Evolutionary conservation across 805 yeast genomes (phyloP).

Genomic region (Isabelozyma gotoi): DNA sequence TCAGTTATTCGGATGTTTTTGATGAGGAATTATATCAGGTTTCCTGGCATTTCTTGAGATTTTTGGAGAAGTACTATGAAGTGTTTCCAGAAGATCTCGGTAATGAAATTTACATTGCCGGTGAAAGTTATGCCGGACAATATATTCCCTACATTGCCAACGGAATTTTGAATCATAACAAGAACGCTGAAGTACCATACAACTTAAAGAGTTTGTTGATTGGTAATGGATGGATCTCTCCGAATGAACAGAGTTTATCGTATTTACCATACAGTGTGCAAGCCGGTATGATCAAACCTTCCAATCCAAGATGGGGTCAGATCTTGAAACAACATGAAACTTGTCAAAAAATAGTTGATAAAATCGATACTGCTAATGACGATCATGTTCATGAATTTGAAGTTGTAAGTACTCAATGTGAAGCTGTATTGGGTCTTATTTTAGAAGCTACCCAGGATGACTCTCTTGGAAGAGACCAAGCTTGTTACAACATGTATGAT

Average conservation of each 20-base stretch:
- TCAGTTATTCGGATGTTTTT: constrained; percentile 60
- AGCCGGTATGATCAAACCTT: constrained; percentile 50
- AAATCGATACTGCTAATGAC: constrained; percentile 16
- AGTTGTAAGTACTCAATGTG: constrained; percentile 42
- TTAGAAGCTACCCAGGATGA: constrained; percentile 29
- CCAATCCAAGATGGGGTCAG: constrained; percentile 36
- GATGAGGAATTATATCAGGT: constrained; percentile 57
- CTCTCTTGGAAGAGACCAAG: constrained; percentile 33
- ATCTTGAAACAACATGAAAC: constrained; percentile 52
- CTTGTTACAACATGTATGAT: constrained; percentile 85
- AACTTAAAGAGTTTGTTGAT: constrained; percentile 68
- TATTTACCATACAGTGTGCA: constrained; percentile 70
- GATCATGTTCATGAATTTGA: constrained; percentile 16
- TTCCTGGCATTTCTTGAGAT: constrained; percentile 59
- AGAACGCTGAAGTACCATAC: constrained; percentile 18
- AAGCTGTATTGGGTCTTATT: constrained; percentile 41
- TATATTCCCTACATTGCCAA: constrained; percentile 86
- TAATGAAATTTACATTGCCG: constrained; percentile 77
- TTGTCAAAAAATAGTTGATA: constrained; percentile 57
- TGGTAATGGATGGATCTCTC: constrained; percentile 96
- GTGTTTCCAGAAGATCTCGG: constrained; percentile 4
- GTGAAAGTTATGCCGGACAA: constrained; percentile 97
- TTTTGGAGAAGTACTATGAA: constrained; percentile 43
- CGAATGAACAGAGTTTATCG: constrained; percentile 78
- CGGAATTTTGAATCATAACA: constrained; percentile 52